These are phyloP conservation scores for Exsudoporus frostii DNA, from an alignment of 768 basidiomycete genomes.

Conservation along the genomic window DNA sequence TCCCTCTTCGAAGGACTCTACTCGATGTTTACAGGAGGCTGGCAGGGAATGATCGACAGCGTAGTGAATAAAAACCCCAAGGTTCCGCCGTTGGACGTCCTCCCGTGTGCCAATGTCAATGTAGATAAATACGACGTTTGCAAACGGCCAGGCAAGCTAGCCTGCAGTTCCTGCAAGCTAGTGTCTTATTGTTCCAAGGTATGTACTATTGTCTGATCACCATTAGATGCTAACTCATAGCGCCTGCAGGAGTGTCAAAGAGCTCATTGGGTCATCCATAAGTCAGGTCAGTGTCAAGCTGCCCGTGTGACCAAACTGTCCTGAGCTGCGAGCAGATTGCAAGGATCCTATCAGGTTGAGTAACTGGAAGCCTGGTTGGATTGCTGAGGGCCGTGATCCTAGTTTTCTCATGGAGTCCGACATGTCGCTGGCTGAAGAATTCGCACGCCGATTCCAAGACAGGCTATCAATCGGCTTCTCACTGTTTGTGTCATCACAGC, in stretches of 20 bases:
- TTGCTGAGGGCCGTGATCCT: slow-evolving; percentile 20
- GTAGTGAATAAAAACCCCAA: slow-evolving; percentile 11
- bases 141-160: slow-evolving; percentile 28
- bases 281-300: slow-evolving; percentile 26
- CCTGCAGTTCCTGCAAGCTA: slow-evolving; percentile 34
- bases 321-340: slow-evolving; percentile 17
- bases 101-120: slow-evolving; percentile 38
- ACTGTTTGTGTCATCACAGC: slow-evolving; percentile 14
- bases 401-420: slow-evolving; percentile 11
- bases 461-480: slow-evolving; percentile 27
- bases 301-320: background rate
- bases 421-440: slow-evolving; percentile 8
- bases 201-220: background rate
- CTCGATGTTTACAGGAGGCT: slow-evolving; percentile 12
- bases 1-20: slow-evolving; percentile 7
- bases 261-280: slow-evolving; percentile 40
- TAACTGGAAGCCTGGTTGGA: slow-evolving; percentile 23
- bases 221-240: background rate
- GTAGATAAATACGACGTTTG: slow-evolving; percentile 24
- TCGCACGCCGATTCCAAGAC: slow-evolving; percentile 15
- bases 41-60: slow-evolving; percentile 9
- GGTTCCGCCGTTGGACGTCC: slow-evolving; percentile 23
- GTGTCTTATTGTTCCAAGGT: slow-evolving; percentile 46
- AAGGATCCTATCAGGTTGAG: slow-evolving; percentile 20
- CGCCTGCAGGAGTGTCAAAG: slow-evolving; percentile 38